Conservation (phyloP, 495 filamentous ascomycete species). For the Rhypophila decipiens region DNA sequence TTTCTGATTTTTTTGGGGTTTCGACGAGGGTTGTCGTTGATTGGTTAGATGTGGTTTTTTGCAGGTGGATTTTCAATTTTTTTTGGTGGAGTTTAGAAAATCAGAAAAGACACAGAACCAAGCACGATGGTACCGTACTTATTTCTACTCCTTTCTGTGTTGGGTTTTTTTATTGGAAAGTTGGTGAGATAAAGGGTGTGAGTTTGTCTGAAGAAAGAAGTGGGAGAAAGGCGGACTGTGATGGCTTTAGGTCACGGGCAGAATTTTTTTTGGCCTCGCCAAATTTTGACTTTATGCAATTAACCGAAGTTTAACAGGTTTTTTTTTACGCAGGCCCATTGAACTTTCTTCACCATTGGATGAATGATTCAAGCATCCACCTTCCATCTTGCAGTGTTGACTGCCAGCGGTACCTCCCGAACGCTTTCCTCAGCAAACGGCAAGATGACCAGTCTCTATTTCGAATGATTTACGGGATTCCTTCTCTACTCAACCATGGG, state of each 20-base stretch:
- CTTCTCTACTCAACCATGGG: too few species aligned
- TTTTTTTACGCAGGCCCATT: neutral
- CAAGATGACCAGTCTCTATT: too few species aligned
- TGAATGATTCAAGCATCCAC: too few species aligned
- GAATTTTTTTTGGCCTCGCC: conserved; percentile 23
- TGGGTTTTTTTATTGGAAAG: conserved; percentile 21
- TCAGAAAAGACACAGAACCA: conserved; percentile 28
- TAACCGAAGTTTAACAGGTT: conserved; percentile 10
- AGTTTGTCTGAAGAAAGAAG: conserved; percentile 20
- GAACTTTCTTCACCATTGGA: neutral
- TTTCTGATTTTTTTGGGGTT: conserved; percentile 20
- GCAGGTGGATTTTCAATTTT: conserved; percentile 41
- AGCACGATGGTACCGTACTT: conserved; percentile 23
- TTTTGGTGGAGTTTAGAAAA: conserved; percentile 38
- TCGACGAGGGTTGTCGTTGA: conserved; percentile 11
- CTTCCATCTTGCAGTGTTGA: too few species aligned
- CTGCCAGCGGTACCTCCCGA: too few species aligned
- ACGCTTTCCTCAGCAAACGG: too few species aligned
- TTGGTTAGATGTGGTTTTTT: conserved; percentile 34
- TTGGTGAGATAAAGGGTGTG: conserved; percentile 25
- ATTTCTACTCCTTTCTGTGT: conserved; percentile 29
- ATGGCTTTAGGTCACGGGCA: conserved; percentile 20
- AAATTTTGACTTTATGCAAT: conserved; percentile 10
- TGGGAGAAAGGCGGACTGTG: conserved; percentile 18
- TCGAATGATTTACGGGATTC: too few species aligned